Conservation (phyloP, 1,284 basidiomycete species). For the Boletus mariae region DNA sequence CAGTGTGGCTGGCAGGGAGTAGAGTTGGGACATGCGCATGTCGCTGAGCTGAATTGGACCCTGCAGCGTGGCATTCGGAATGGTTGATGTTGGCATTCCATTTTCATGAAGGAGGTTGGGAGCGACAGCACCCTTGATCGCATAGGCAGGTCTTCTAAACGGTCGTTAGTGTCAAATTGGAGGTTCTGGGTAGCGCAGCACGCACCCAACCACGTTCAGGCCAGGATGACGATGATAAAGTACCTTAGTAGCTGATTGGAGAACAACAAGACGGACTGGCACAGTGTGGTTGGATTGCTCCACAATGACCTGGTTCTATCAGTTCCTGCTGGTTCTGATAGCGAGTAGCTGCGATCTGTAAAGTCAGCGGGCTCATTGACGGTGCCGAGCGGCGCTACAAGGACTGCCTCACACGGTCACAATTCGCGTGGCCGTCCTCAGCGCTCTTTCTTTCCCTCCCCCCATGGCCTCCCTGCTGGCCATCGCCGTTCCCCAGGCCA, state of each 20-base stretch:
- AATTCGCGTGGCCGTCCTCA: neutral
- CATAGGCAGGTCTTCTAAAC: slow-evolving; percentile 3
- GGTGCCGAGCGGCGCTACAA: too few relatives aligned
- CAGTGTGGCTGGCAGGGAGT: slow-evolving; percentile 17
- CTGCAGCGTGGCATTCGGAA: slow-evolving; percentile 23
- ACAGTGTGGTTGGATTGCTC: too few relatives aligned
- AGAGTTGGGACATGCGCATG: slow-evolving; percentile 16
- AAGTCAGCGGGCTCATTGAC: too few relatives aligned
- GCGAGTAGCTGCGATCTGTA: too few relatives aligned
- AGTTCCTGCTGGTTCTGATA: too few relatives aligned
- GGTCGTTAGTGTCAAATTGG: slow-evolving; percentile 16
- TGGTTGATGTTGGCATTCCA: slow-evolving; percentile 23
- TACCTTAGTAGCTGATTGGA: too few relatives aligned
- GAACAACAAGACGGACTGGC: too few relatives aligned
- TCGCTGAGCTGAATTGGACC: slow-evolving; percentile 29
- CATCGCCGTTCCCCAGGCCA: slow-evolving; percentile 37
- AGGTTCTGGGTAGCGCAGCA: neutral
- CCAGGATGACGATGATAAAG: too few relatives aligned
- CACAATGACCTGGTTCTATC: too few relatives aligned
- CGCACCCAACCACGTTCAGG: neutral
- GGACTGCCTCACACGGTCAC: neutral
- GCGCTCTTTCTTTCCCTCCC: slow-evolving; percentile 4
- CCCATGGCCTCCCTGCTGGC: slow-evolving; percentile 41
- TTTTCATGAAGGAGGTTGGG: slow-evolving; percentile 26
- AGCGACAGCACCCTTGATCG: slow-evolving; percentile 27